Conservation (phyloP, 805 yeast genomes). For the Kazachstania viticola region DNA sequence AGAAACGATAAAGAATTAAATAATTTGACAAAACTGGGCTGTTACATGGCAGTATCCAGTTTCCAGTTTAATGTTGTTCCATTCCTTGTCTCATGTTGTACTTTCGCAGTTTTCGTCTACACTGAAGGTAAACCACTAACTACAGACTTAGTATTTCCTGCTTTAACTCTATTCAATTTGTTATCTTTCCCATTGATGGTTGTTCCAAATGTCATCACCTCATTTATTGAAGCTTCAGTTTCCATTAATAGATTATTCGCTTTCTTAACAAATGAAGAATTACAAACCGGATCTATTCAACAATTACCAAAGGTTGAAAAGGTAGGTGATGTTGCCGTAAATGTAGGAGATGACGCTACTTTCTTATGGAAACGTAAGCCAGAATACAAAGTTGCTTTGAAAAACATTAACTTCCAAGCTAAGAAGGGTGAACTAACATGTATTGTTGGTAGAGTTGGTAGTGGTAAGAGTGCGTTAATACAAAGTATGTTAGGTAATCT, state of each 20-base stretch:
- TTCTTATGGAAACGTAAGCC: slow-evolving; percentile 72
- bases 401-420: slow-evolving; percentile 49
- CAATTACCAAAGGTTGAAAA: slow-evolving; percentile 33
- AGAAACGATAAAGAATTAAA: slow-evolving; percentile 80
- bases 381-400: slow-evolving; percentile 54
- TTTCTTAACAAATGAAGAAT: slow-evolving; percentile 65
- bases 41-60: slow-evolving; percentile 54
- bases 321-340: slow-evolving; percentile 57
- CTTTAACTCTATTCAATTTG: slow-evolving; percentile 77
- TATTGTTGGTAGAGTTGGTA: slow-evolving; percentile 81
- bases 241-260: slow-evolving; percentile 63
- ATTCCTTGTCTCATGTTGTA: slow-evolving; percentile 75
- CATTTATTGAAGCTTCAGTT: slow-evolving; percentile 80
- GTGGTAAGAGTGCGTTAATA: slow-evolving; percentile 77
- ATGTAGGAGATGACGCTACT: slow-evolving; percentile 48
- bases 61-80: slow-evolving; percentile 85
- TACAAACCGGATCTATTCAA: slow-evolving; percentile 64
- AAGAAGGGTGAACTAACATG: slow-evolving; percentile 72
- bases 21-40: slow-evolving; percentile 64
- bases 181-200: slow-evolving; percentile 86
- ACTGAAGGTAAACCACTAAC: slow-evolving; percentile 54
- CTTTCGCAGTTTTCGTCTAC: slow-evolving; percentile 71
- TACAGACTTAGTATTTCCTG: slow-evolving; percentile 87
- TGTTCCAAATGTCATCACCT: slow-evolving; percentile 80
- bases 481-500: slow-evolving; percentile 77